phyloP scores from a whole-genome alignment of 495 filamentous ascomycete genomes.

The Trichoderma orchidacearum region DNA sequence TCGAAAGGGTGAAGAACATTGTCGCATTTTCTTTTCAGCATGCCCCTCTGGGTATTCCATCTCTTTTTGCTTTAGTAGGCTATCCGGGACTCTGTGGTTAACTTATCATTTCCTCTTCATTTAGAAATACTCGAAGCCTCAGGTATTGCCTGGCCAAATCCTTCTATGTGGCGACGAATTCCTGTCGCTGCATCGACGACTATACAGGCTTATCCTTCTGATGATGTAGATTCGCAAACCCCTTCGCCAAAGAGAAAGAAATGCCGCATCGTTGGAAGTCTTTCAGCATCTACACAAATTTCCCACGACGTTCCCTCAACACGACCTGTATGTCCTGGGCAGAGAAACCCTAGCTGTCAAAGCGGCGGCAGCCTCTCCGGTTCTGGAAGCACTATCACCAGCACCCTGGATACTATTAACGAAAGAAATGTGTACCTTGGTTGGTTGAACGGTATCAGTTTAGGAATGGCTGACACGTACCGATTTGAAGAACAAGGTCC shows the following conservation, averaged over 20 bases:
- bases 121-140: conserved; percentile 62
- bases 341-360: neutral
- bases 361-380: neutral
- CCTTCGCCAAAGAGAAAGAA: conserved; percentile 23
- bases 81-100: too few species aligned
- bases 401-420: neutral
- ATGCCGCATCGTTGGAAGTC: conserved; percentile 32
- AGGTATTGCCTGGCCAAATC: conserved; percentile 74
- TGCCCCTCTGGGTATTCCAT: conserved; percentile 55
- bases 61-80: neutral
- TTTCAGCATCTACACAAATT: conserved; percentile 47
- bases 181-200: conserved; percentile 20
- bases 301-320: neutral
- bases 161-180: conserved; percentile 51
- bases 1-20: conserved; percentile 60
- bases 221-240: conserved; percentile 25
- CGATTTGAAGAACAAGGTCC: neutral
- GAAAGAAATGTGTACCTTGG: neutral
- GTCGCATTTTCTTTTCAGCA: conserved; percentile 78
- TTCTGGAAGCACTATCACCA: neutral
- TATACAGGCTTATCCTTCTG: conserved; percentile 23
- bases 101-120: too few species aligned
- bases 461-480: neutral
- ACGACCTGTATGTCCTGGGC: neutral
- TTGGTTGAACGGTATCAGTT: neutral